Evolutionary conservation across 2,329 filamentous ascomycete genomes (phyloP), one percentile per base, ranked within the genome.

Genomic region (Aspergillus sojae): DNA sequence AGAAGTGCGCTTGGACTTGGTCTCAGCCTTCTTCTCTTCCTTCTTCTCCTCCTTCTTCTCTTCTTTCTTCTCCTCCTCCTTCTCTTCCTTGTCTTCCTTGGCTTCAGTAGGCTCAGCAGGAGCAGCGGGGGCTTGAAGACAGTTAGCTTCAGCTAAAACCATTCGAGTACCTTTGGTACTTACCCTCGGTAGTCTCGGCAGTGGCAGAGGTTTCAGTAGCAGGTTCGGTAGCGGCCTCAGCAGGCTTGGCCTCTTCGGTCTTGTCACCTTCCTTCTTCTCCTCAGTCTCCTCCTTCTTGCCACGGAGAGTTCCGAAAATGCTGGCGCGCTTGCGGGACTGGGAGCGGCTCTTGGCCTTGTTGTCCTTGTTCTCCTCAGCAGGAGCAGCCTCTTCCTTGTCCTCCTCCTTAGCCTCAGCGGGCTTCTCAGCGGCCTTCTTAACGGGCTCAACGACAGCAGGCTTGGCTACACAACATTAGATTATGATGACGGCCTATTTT

Each of bases 1-100:
- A 69, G 92, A 95, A 80, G 89, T 88, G 79, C 93, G 91, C 91
- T 96, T 96, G 80, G 81, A 69, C 80, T 89, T 87, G 64, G 82
- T 72, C 64, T 76, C 78, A 50, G 78, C 74, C 62, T 81, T 80
- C 71, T 68, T 68, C 63, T 74, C 71, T 60, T 75, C 70, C 60
- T 72, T 68, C 58, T 66, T 66, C 62, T 73, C 66, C 48, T n/a
- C n/a, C n/a, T n/a, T n/a, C n/a, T n/a, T n/a, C n/a, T n/a, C n/a
- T n/a, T 71, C 68, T 43, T 67, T 63, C 34, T 26, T 26, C 4
- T 26, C 78, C 81, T 82, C 82, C 85, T 62, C 30, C 57, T 58
- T 45, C 16, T 64, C 62, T 60, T 62, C 48, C 12, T 46, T 12
- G 28, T 64, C 59, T 30, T 64, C 63, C 62, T 67, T 65, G 41